Conservation (phyloP, 371 early-diverging fungal species). For the Rhizopus microsporus region DNA sequence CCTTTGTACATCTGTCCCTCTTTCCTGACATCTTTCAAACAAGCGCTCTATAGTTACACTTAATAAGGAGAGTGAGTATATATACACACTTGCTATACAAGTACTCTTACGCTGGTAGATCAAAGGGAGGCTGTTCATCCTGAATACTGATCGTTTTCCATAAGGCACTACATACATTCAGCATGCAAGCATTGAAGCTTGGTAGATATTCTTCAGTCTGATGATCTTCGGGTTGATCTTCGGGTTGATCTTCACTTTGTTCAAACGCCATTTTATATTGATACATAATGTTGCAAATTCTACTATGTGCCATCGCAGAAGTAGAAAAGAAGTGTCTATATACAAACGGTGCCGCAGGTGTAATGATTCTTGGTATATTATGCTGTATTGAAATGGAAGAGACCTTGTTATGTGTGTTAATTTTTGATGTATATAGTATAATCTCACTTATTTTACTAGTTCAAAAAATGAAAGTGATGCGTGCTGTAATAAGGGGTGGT, state of each 20-base stretch:
- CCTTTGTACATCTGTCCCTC: conserved; percentile 33
- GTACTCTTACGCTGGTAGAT: conserved; percentile 40
- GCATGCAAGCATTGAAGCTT: conserved; percentile 59
- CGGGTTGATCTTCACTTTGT: conserved; percentile 30
- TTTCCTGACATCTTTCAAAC: conserved; percentile 31
- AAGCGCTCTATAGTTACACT: conserved; percentile 33
- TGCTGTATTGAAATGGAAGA: conserved; percentile 45
- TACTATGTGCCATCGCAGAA: conserved; percentile 52
- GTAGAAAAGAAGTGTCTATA: conserved; percentile 55
- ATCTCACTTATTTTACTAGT: conserved; percentile 22
- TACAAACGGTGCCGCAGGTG: conserved; percentile 54
- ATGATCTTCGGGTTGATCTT: conserved; percentile 29
- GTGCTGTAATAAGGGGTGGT: conserved; percentile 55
- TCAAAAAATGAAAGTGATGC: conserved; percentile 61
- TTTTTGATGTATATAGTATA: background rate
- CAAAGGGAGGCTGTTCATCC: conserved; percentile 40
- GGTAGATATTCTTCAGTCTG: conserved; percentile 50
- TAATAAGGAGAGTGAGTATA: conserved; percentile 1
- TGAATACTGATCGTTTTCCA: conserved; percentile 54
- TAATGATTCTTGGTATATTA: conserved; percentile 52
- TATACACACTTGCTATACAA: conserved; percentile 2
- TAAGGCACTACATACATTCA: conserved; percentile 58
- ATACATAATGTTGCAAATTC: conserved; percentile 59
- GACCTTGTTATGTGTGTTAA: conserved; percentile 5
- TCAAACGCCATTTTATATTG: conserved; percentile 50